Evolutionary conservation across 805 yeast genomes (phyloP), one percentile per base, ranked within the genome.

Genomic region (Teunomyces funiuensis): DNA sequence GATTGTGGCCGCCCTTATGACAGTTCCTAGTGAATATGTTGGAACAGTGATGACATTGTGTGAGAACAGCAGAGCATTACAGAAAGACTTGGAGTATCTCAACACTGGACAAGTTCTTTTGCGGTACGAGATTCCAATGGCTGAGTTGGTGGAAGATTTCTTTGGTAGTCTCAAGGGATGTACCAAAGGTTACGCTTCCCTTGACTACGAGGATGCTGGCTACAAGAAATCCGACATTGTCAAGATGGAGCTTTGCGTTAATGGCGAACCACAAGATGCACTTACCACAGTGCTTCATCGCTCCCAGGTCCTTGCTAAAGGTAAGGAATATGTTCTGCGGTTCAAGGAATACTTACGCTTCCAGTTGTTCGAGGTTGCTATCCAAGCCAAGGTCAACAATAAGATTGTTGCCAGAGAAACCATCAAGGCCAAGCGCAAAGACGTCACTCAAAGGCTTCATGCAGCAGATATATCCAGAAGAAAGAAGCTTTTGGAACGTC

Each of bases 141-240:
- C 95, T 0, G 95, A 88, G 55, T 67, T 91, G 26, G 96, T 93
- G 5, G 97, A 91, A 57, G 97, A 93, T 64, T 91, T 91, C 60
- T 90, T 93, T 62, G 98, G 98, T 2, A 88, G 86, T 58, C 71
- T 91, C 44, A 91, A 91, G 60, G 90, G 97, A 1, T 76, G 81
- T 1, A 88, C 98, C 0, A 80, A 82, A 55, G 99, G 99, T 1
- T 91, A 87, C 63, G 98, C 96, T 0, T 87, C 97, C 0, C 70
- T 91, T 40, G 98, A 91, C 64, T 91, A 91, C 56, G 97, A 93
- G 53, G 98, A 91, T 57, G 82, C 85, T 4, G 99, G 98, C 0
- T 91, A 89, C 64, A 74, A 70, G 49, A 76, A 79, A 25, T 80
- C 95, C 1, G 89, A 87, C 55, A 79, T 91, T 16, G 89, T 87